Base-by-base conservation (phyloP, 768 basidiomycete species). In the Phanerodontia chrysosporium region DNA sequence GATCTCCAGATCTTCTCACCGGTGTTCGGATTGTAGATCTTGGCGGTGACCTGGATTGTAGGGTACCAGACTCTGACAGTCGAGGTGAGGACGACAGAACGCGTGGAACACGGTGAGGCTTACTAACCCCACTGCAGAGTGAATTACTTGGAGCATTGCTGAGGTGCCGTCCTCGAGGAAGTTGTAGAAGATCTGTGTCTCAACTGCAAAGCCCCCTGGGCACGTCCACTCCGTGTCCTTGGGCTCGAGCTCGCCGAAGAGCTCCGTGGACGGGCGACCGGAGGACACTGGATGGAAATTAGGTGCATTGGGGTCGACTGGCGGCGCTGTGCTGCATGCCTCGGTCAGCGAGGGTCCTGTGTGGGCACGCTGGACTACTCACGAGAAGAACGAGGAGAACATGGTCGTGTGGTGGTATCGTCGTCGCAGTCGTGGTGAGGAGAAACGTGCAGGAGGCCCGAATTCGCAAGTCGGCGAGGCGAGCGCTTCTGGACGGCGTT, bases 1-100 rank as follows among this genome's bases (percentile, higher is more conserved):
- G 92, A 93, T 72, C 90, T 91, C 95, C 95, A 99, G 58, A 76
- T 77, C 48, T 74, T 80, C 66, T 89, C 80, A 57, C 85, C 83
- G 21, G 87, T 92, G 62, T 81, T 79, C 5, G 93, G 87, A 67
- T 97, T 83, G 76, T 83, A 87, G 52, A 90, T 74, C 74, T 95
- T 96, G 85, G 87, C 95, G 3, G 86, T 90, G 72, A 98, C 92
- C 73, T 99, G 96, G 66, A 96, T 87, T 29, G 89, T 92, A 3
- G 97, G 95, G 69, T 90, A 95, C 86, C 95, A 95, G 60, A 98
- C 71, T 24, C 95, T 96, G 67, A 58, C 60, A 14, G 65, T 63
- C 57, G 35, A 51, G 51, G 59, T 54, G 42, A 55, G 16, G 44
- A 51, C 39, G 53, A 35, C 28, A 5, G 48, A 24, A 32, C 24